A percentile compares a stretch with the other conserved stretches of the same genome.
Conservation (phyloP, 352 stramenopile species). For the Vaucheria bursata region DNA sequence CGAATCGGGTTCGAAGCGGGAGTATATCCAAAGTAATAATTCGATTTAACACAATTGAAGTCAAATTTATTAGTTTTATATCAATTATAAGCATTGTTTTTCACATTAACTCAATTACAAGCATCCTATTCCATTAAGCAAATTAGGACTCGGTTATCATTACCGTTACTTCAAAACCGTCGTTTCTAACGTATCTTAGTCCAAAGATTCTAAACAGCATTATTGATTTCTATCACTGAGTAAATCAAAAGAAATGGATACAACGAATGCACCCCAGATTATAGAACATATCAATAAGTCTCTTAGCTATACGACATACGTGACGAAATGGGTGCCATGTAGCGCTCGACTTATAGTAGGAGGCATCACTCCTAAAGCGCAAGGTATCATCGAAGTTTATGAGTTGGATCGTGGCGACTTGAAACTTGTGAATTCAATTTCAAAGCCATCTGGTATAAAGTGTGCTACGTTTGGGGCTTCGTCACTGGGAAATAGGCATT, state of each 20-base stretch:
- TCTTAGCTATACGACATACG: constrained; percentile 83
- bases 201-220: too few relatives aligned
- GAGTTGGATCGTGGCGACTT: constrained; percentile 75
- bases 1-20: too few relatives aligned
- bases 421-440: constrained; percentile 54
- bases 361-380: constrained; percentile 82
- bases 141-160: too few relatives aligned
- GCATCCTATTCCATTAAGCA: too few relatives aligned
- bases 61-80: too few relatives aligned
- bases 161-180: too few relatives aligned
- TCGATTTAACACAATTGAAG: too few relatives aligned
- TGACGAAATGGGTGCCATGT: constrained; percentile 85
- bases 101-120: too few relatives aligned
- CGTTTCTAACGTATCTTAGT: too few relatives aligned
- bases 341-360: constrained; percentile 80
- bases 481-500: constrained; percentile 68
- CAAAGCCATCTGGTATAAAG: constrained; percentile 82
- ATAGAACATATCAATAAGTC: constrained; percentile 87
- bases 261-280: constrained; percentile 86
- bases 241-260: constrained; percentile 85
- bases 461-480: constrained; percentile 88
- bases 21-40: too few relatives aligned
- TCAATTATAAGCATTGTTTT: too few relatives aligned
- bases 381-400: constrained; percentile 76
- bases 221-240: too few relatives aligned